phyloP scores from a whole-genome alignment of 441 rosid genomes.

The Oxalis stricta region DNA sequence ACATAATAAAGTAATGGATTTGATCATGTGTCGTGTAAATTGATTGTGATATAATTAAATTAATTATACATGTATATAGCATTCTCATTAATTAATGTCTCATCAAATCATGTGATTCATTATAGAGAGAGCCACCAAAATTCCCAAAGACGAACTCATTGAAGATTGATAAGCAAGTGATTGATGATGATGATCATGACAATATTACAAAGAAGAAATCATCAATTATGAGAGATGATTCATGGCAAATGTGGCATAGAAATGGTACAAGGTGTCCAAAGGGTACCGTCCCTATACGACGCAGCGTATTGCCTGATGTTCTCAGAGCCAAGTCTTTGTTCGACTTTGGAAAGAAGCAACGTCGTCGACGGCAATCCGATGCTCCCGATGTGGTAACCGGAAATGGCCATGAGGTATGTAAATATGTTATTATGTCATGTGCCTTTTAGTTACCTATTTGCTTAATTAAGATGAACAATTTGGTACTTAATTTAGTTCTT shows the following conservation, averaged over 20 bases:
- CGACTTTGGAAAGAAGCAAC: slow-evolving; percentile 45
- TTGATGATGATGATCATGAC: not conserved
- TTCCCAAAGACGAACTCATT: slow-evolving; percentile 31
- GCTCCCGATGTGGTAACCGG: slow-evolving; percentile 62
- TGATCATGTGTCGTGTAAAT: no score
- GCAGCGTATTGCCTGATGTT: slow-evolving; percentile 42
- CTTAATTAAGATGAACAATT: no score
- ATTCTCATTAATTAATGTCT: no score
- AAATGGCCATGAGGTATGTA: slow-evolving; percentile 80
- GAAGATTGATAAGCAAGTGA: slow-evolving; percentile 10
- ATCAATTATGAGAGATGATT: no score
- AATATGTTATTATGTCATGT: not conserved
- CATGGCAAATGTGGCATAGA: slow-evolving; percentile 64
- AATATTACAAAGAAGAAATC: not conserved
- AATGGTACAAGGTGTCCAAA: slow-evolving; percentile 60
- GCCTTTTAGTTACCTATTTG: not conserved
- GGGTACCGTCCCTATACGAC: slow-evolving; percentile 57
- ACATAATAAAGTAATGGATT: no score
- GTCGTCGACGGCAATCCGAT: slow-evolving; percentile 24
- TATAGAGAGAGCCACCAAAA: slow-evolving; percentile 47
- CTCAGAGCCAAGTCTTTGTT: slow-evolving; percentile 54
- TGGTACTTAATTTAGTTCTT: no score
- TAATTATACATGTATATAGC: no score
- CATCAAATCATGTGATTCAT: no score
- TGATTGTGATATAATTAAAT: no score